Conservation (phyloP, 169 alveolate genomes). For the Babesia bigemina region DNA sequence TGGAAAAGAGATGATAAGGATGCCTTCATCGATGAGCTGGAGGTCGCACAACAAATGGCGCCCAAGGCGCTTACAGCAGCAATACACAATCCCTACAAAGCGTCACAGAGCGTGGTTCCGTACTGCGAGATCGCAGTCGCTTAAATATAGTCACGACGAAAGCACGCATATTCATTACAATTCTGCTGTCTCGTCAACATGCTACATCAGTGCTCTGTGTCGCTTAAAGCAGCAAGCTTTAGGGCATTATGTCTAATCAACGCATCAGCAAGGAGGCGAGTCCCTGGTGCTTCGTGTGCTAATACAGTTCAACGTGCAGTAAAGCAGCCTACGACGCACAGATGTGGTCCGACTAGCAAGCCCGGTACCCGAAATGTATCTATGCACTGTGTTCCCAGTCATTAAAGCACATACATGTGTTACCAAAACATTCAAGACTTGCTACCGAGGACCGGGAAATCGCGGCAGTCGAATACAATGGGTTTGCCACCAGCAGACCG, state of each 20-base stretch:
- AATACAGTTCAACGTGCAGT: too few species aligned
- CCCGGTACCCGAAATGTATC: too few species aligned
- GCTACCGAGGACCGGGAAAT: slow-evolving; percentile 40
- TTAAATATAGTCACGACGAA: neutral
- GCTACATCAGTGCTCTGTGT: neutral
- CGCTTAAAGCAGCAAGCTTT: too few species aligned
- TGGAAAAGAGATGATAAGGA: slow-evolving; percentile 63
- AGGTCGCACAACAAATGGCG: slow-evolving; percentile 40
- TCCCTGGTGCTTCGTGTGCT: too few species aligned
- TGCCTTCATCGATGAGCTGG: slow-evolving; percentile 47
- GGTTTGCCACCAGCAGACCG: neutral
- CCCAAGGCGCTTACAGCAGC: slow-evolving; percentile 44
- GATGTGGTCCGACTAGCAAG: too few species aligned
- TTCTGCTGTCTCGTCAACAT: neutral
- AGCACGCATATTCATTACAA: neutral
- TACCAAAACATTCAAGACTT: too few species aligned
- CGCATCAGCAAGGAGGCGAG: too few species aligned
- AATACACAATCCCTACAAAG: slow-evolving; percentile 12
- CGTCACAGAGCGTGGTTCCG: slow-evolving; percentile 16
- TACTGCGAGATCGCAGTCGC: neutral
- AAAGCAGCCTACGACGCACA: too few species aligned
- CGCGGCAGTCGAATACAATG: slow-evolving; percentile 40
- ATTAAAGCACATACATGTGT: too few species aligned
- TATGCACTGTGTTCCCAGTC: too few species aligned
- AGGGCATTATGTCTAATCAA: too few species aligned